Percentiles rank a stretch among this genome's conserved stretches.
Conservation (phyloP, 768 basidiomycete species). For the Suillus brevipes region DNA sequence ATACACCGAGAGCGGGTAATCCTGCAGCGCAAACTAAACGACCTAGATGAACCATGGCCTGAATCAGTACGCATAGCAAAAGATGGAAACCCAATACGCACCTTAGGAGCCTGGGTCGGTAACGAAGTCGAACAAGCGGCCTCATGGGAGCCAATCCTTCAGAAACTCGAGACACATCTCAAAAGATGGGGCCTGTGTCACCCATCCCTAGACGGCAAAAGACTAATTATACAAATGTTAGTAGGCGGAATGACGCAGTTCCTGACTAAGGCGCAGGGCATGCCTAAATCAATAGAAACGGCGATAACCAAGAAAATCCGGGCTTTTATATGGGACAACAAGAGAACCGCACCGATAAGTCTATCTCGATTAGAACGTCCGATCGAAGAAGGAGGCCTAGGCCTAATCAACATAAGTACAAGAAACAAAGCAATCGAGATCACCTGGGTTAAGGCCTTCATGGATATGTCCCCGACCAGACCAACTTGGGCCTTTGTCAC, state of each 20-base stretch:
- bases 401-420: not conserved
- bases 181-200: conserved; percentile 12
- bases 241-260: conserved; percentile 31
- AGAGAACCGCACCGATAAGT: not conserved
- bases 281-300: conserved; percentile 23
- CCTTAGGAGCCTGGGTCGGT: conserved; percentile 25
- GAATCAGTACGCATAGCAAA: conserved; percentile 6
- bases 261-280: conserved; percentile 30
- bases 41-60: not conserved
- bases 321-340: conserved; percentile 21
- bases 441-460: conserved; percentile 19
- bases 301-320: not conserved
- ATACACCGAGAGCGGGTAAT: no score
- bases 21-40: not conserved
- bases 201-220: conserved; percentile 12
- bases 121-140: conserved; percentile 16
- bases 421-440: not conserved
- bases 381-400: not conserved
- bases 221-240: conserved; percentile 17
- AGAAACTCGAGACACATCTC: conserved; percentile 21
- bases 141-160: conserved; percentile 17
- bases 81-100: conserved; percentile 16
- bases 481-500: not conserved
- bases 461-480: not conserved
- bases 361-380: not conserved